Evolutionary conservation across 2,329 filamentous ascomycete species (phyloP), one percentile per base, ranked within the genome.

Genomic region (Aquanectria penicillioides): DNA sequence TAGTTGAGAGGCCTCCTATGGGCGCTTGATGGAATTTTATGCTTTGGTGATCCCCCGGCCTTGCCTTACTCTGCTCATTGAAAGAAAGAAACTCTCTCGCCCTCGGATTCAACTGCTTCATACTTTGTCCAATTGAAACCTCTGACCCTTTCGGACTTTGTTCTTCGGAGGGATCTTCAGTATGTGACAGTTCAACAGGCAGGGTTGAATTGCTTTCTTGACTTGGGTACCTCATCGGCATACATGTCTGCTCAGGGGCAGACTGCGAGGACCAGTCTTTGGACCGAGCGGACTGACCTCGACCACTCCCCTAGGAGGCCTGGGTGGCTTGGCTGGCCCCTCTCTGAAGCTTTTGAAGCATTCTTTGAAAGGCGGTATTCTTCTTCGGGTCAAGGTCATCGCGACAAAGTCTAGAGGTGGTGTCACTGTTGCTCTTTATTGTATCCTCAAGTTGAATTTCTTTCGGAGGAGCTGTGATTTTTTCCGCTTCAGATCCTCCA

Each of bases 71-170:
- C 13, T 37, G 44, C 10, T 38, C 49, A 11, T 44, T 61, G 25
- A 74, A 66, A 1, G 73, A 75, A 8, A 75, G 60, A 44, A 75
- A 75, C 37, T 75, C 73, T 52, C 73, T 71, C 33, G 73, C 73
- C 57, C 64, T 70, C 5, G 73, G 73, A 38, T 75, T 75, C 60
- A 74, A 62, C 1, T 59, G 64, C 18, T 61, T 64, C 17, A 56
- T 49, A 58, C 18, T 43, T n/a, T n/a, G n/a, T n/a, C n/a, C n/a
- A n/a, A n/a, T n/a, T n/a, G n/a, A n/a, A n/a, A n/a, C n/a, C n/a
- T n/a, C n/a, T n/a, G n/a, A n/a, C n/a, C n/a, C n/a, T n/a, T n/a
- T n/a, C n/a, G n/a, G n/a, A n/a, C n/a, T n/a, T n/a, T n/a, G n/a
- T n/a, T n/a, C n/a, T n/a, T n/a, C n/a, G n/a, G n/a, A n/a, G n/a